phyloP scores from a whole-genome alignment of 176 grass and related monocot genomes.

The Bolboschoenus planiculmis region DNA sequence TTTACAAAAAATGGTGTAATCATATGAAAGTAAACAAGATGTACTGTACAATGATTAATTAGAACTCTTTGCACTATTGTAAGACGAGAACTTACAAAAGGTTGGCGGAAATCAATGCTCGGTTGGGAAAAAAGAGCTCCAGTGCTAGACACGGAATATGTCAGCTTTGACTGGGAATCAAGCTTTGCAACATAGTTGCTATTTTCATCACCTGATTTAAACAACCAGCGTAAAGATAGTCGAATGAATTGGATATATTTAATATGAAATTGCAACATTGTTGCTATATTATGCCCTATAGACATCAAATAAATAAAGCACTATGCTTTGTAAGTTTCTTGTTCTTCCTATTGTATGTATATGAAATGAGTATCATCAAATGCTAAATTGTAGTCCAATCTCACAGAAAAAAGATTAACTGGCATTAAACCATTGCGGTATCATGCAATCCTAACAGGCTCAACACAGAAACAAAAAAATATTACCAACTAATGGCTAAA shows the following conservation, averaged over 20 bases:
- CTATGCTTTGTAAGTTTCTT: not conserved
- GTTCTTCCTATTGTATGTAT: not conserved
- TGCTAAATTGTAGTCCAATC: not conserved
- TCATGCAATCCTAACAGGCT: not conserved
- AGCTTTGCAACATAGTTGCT: not conserved
- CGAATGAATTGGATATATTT: not conserved
- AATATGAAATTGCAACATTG: not conserved
- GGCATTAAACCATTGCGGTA: not conserved
- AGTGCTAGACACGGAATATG: not conserved
- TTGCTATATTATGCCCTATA: not conserved
- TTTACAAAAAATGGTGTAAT: not conserved
- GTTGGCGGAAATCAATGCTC: not conserved
- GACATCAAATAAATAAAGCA: not conserved
- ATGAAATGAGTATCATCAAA: not conserved
- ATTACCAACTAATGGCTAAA: not conserved
- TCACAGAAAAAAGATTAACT: not conserved
- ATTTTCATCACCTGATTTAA: not conserved
- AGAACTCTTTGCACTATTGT: too few species aligned
- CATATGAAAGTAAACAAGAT: not conserved
- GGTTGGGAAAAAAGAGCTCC: not conserved
- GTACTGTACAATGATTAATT: not conserved
- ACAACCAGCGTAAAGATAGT: not conserved
- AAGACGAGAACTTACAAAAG: not conserved
- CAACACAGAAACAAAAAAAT: not conserved
- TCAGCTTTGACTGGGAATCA: not conserved